phyloP scores from a whole-genome alignment of 176 grass and related monocot genomes.

The Carex myosuroides region DNA sequence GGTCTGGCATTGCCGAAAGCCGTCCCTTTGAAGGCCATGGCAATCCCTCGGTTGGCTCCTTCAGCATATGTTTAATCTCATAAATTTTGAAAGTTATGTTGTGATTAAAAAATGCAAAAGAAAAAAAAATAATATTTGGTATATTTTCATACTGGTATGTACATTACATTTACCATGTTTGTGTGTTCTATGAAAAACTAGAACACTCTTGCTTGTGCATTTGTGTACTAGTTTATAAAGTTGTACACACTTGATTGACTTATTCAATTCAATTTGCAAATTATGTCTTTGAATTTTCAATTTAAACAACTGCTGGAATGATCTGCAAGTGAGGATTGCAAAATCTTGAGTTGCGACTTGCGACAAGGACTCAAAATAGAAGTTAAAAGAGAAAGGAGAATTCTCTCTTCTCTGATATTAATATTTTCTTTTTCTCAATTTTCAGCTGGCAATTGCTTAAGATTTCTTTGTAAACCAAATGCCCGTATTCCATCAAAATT shows the following conservation, averaged over 20 bases:
- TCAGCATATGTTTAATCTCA: conserved; percentile 23
- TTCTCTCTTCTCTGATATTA: no score
- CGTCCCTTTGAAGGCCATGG: conserved; percentile 47
- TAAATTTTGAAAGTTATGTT: background rate
- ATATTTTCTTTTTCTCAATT: no score
- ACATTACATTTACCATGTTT: background rate
- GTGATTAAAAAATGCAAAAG: background rate
- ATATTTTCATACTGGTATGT: background rate
- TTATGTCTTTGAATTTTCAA: background rate
- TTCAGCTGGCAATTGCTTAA: no score
- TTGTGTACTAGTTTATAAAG: background rate
- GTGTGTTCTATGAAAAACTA: background rate
- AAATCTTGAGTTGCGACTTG: no score
- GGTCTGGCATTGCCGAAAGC: conserved; percentile 60
- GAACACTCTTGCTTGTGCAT: background rate
- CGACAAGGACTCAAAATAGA: background rate
- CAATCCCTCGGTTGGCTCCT: conserved; percentile 28
- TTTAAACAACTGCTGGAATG: background rate
- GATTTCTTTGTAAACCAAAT: no score
- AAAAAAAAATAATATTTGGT: background rate
- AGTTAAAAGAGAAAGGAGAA: background rate
- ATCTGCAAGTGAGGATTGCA: background rate
- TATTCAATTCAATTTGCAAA: background rate
- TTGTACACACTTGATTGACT: background rate
- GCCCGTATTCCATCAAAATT: no score